Evolutionary conservation across 2,329 filamentous ascomycete genomes (phyloP).

Genomic region (Malbranchea zuffiana): DNA sequence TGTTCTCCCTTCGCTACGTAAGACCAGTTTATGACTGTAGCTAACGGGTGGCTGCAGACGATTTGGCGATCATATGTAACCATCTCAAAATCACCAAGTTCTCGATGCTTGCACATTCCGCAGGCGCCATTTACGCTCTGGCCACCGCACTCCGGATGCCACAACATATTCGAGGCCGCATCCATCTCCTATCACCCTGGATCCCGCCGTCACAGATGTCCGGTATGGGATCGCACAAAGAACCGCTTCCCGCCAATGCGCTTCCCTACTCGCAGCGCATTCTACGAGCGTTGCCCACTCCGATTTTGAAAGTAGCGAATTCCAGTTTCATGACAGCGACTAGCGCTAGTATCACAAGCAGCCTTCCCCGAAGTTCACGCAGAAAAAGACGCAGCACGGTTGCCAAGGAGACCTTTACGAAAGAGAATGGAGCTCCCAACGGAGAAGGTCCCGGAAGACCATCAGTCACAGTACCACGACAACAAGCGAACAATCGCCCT

Average conservation of each 20-base stretch:
- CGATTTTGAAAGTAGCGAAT: slow-evolving; percentile 86
- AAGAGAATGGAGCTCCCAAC: slow-evolving; percentile 14
- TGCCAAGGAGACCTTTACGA: slow-evolving; percentile 22
- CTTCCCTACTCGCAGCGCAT: slow-evolving; percentile 88
- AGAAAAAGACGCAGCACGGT: slow-evolving; percentile 19
- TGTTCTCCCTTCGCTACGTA: slow-evolving; percentile 24
- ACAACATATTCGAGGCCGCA: slow-evolving; percentile 84
- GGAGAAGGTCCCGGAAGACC: slow-evolving; percentile 17
- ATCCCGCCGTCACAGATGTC: slow-evolving; percentile 92
- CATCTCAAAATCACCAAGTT: slow-evolving; percentile 88
- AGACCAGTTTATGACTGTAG: slow-evolving; percentile 4
- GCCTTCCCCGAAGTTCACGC: slow-evolving; percentile 56
- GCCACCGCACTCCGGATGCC: slow-evolving; percentile 93
- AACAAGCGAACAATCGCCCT: slow-evolving; percentile 15
- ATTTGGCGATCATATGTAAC: slow-evolving; percentile 90
- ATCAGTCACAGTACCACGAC: slow-evolving; percentile 15
- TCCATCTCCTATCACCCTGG: slow-evolving; percentile 91
- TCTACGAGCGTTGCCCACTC: slow-evolving; percentile 76
- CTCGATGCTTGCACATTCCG: slow-evolving; percentile 89
- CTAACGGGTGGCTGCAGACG: slow-evolving; percentile 39
- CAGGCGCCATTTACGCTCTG: slow-evolving; percentile 93
- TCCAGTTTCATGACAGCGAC: slow-evolving; percentile 91
- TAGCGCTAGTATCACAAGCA: slow-evolving; percentile 72
- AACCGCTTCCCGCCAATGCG: slow-evolving; percentile 63
- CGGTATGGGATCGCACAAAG: slow-evolving; percentile 61